A percentile compares a stretch with the other conserved stretches of the same genome.
These are phyloP conservation scores for Cylindrodendrum hubeiense DNA, from an alignment of 2,329 filamentous ascomycete genomes.

Conservation along the genomic window DNA sequence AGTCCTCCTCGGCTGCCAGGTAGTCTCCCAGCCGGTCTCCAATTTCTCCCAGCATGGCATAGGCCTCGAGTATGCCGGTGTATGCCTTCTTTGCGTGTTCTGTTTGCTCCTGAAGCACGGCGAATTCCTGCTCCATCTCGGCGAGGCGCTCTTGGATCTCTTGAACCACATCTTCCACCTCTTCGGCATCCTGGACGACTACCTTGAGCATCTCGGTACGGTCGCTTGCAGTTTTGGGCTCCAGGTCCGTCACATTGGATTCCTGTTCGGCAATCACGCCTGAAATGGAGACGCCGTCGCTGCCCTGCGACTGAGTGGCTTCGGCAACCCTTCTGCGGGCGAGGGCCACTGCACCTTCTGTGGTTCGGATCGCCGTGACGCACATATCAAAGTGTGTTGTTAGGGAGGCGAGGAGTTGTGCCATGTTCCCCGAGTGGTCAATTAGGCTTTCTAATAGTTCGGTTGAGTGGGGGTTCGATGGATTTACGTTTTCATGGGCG, in stretches of 20 bases:
- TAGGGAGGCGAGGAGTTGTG: slow-evolving; percentile 81
- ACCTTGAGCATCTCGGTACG: slow-evolving; percentile 86
- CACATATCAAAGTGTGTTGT: slow-evolving; percentile 94
- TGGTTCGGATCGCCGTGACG: slow-evolving; percentile 90
- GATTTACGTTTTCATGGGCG: slow-evolving; percentile 50
- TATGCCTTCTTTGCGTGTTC: slow-evolving; percentile 64
- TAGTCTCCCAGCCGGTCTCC: slow-evolving; percentile 74
- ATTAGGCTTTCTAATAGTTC: slow-evolving; percentile 74
- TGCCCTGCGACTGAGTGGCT: slow-evolving; percentile 61
- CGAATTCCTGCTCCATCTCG: slow-evolving; percentile 81
- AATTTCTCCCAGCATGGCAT: slow-evolving; percentile 76
- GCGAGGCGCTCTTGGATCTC: slow-evolving; percentile 81
- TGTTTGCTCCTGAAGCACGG: slow-evolving; percentile 73
- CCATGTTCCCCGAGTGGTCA: slow-evolving; percentile 84
- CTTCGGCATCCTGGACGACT: slow-evolving; percentile 76
- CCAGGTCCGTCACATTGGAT: slow-evolving; percentile 63
- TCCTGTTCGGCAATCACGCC: slow-evolving; percentile 73
- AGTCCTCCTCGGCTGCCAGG: slow-evolving; percentile 73
- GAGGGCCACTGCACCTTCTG: slow-evolving; percentile 81
- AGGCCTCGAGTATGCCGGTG: slow-evolving; percentile 70
- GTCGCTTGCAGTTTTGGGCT: slow-evolving; percentile 81
- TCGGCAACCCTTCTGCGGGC: slow-evolving; percentile 78
- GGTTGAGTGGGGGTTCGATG: slow-evolving; percentile 55
- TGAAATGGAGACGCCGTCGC: slow-evolving; percentile 71
- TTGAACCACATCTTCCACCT: slow-evolving; percentile 74